These are phyloP conservation scores for Aciculoconidium aculeatum DNA, from an alignment of 805 yeast species.

Conservation along the genomic window DNA sequence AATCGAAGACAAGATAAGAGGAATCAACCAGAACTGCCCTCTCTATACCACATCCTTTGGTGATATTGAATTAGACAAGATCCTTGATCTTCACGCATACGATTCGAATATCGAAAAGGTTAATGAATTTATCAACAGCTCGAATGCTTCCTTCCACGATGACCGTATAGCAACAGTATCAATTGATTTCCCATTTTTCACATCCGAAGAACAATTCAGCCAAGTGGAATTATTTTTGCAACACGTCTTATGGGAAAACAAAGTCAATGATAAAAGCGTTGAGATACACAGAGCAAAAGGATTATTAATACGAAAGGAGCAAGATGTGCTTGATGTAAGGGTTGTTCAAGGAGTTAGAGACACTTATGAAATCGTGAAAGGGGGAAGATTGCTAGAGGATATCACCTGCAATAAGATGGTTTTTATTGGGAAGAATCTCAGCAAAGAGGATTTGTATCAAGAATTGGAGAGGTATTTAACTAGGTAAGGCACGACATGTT, in stretches of 20 bases:
- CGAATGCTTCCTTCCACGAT: constrained; percentile 27
- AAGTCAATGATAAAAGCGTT: constrained; percentile 34
- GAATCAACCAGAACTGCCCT: constrained; percentile 67
- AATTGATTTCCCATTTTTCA: constrained; percentile 41
- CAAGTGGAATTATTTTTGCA: constrained; percentile 62
- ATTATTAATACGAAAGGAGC: constrained; percentile 39
- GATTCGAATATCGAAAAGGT: constrained; percentile 31
- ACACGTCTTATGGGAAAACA: constrained; percentile 66
- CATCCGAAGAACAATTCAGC: constrained; percentile 29
- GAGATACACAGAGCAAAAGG: constrained; percentile 88
- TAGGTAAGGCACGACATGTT: not conserved
- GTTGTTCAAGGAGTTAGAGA: constrained; percentile 91
- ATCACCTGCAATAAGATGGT: constrained; percentile 53
- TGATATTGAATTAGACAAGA: constrained; percentile 57
- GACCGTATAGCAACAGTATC: constrained; percentile 32
- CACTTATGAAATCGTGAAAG: constrained; percentile 72
- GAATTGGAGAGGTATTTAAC: constrained; percentile 21
- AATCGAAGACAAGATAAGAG: constrained; percentile 35
- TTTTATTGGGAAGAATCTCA: constrained; percentile 65
- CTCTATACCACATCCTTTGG: constrained; percentile 66
- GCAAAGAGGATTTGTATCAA: constrained; percentile 23
- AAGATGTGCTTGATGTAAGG: constrained; percentile 30
- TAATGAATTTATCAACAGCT: constrained; percentile 1
- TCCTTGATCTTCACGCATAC: constrained; percentile 78
- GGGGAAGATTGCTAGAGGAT: constrained; percentile 30